Conservation (phyloP, 345 rosid species). For the Pistacia vera region DNA sequence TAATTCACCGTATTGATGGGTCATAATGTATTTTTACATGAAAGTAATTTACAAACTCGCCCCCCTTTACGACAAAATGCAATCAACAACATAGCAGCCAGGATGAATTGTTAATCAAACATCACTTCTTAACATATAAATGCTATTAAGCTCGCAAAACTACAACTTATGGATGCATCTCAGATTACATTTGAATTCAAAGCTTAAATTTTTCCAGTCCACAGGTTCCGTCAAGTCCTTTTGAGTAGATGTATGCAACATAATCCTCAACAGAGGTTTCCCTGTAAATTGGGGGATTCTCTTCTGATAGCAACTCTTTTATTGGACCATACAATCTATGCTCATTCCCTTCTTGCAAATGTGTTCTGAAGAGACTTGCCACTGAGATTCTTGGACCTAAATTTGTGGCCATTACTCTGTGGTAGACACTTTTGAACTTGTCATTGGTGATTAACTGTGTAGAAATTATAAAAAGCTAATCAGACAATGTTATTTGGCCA, state of each 20-base stretch:
- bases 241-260: slow-evolving; percentile 25
- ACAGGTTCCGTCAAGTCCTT: slow-evolving; percentile 39
- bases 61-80: too few species aligned
- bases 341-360: not conserved
- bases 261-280: slow-evolving; percentile 35
- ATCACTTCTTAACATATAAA: too few species aligned
- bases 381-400: slow-evolving; percentile 29
- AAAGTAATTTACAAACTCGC: too few species aligned
- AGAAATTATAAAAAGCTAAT: too few species aligned
- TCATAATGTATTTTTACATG: too few species aligned
- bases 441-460: slow-evolving; percentile 26
- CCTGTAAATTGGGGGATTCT: slow-evolving; percentile 36
- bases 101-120: too few species aligned
- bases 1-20: too few species aligned
- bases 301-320: slow-evolving; percentile 36
- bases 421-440: slow-evolving; percentile 25
- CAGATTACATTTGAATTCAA: slow-evolving; percentile 4
- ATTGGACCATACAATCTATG: slow-evolving; percentile 36
- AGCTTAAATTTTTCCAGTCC: slow-evolving; percentile 36
- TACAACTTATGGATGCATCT: too few species aligned
- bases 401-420: slow-evolving; percentile 23
- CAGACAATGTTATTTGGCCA: too few species aligned
- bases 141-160: too few species aligned
- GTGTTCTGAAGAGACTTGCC: slow-evolving; percentile 20
- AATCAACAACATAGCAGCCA: too few species aligned